phyloP scores from a whole-genome alignment of 257 asterid genomes.

The Hygrophila difformis region DNA sequence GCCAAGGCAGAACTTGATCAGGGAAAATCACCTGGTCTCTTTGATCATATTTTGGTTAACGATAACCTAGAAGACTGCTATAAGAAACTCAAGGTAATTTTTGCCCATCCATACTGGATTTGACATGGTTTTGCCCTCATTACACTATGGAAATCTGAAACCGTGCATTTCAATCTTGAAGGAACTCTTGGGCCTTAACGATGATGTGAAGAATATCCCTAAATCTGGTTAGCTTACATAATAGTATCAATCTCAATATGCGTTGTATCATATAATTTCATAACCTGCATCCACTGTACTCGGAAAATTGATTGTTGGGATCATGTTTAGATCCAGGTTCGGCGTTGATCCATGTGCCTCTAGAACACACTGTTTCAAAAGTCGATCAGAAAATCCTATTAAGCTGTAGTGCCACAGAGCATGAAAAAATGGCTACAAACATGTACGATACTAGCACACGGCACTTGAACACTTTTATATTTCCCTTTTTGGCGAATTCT shows the following conservation, averaged over 20 bases:
- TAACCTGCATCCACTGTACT: too few relatives aligned
- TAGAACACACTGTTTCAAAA: conserved; percentile 36
- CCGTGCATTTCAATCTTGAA: conserved; percentile 22
- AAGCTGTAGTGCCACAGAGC: conserved; percentile 19
- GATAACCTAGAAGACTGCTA: conserved; percentile 69
- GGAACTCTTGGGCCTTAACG: conserved; percentile 52
- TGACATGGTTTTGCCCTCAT: not conserved
- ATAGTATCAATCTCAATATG: too few relatives aligned
- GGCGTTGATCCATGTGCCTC: conserved; percentile 34
- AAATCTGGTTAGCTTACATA: conserved; percentile 42
- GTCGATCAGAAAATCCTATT: conserved; percentile 49
- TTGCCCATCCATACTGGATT: conserved; percentile 4
- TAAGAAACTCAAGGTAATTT: conserved; percentile 57
- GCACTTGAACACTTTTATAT: too few relatives aligned
- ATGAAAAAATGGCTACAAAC: conserved; percentile 23
- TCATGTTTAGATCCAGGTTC: conserved; percentile 26
- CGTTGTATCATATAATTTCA: too few relatives aligned
- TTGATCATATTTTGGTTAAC: conserved; percentile 71
- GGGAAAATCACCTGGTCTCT: conserved; percentile 61
- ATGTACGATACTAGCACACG: conserved; percentile 28
- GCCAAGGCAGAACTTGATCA: conserved; percentile 75
- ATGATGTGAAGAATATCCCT: conserved; percentile 21
- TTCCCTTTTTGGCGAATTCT: conserved; percentile 7
- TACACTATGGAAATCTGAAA: not conserved
- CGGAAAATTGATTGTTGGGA: conserved; percentile 6